Base-by-base conservation (phyloP, 2,329 filamentous ascomycete species). In the Pseudopithomyces maydicus region DNA sequence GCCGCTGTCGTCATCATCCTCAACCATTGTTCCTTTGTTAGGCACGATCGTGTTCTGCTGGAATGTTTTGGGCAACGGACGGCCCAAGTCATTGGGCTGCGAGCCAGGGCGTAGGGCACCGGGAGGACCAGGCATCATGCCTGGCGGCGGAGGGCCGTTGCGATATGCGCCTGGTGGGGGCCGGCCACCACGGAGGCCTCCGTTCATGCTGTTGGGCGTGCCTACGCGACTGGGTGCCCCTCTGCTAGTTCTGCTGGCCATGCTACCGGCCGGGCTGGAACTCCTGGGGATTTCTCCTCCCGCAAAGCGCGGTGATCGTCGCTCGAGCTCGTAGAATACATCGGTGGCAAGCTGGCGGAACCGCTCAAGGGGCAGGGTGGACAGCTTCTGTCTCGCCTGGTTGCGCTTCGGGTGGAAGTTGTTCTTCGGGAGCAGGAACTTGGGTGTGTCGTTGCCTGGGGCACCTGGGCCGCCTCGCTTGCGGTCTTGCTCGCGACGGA, bases 321-420 rank as follows among this genome's bases (percentile, higher is more conserved):
- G 85, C 76, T 98, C 95, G 58, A 98, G 80, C 75, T 99, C 95
- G 77, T 91, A 96, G 73, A 95, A 98, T 17, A 99, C 94, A 77
- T 99, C 95, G 41, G 92, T 97, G 10, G 92, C 94, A 6, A 99
- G 83, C 71, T 98, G 93, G 66, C 91, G 86, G 72, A 99, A 99
- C 56, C 94, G 85, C 23, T 91, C 88, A 20, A 90, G 88, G 2
- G 92, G 92, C 14, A 99, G 85, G 0, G 93, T 96, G 0, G 92
- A 94, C 19, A 99, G 85, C 75, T 96, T 96, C 77, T 97, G 92
- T 39, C 95, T 87, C n/a, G 95, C 95, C 75, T 98, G 93, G 73
- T 99, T 99, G 61, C 95, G 89, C 78, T 98, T 99, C 2, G 93
- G 92, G 76, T 99, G 95, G 77, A 98, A 98, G 62, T 88, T 89